A percentile compares a stretch with the other conserved stretches of the same genome.
Evolutionary conservation across 257 asterid species (phyloP).

Genomic region (Penstemon barbatus): DNA sequence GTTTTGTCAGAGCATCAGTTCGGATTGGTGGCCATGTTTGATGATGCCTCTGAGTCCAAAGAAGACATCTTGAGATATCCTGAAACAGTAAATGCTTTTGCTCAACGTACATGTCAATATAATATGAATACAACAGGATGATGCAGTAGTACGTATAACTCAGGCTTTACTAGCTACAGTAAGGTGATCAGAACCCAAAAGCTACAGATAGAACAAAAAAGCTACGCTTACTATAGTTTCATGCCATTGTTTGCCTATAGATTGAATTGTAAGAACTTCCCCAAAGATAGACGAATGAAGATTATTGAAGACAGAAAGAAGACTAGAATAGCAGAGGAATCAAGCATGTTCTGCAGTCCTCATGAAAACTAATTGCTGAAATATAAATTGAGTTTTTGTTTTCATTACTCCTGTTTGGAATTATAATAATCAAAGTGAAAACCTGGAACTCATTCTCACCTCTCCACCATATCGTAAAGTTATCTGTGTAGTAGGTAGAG

Average conservation of each 20-base stretch:
- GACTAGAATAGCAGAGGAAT: slow-evolving; percentile 15
- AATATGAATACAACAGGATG: slow-evolving; percentile 1
- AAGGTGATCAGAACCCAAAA: slow-evolving; percentile 4
- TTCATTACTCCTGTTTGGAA: background rate
- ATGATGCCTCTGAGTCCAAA: slow-evolving; percentile 99
- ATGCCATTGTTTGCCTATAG: slow-evolving; percentile 5
- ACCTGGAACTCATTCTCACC: slow-evolving; percentile 49
- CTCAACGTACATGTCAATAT: slow-evolving; percentile 4
- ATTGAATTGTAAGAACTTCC: slow-evolving; percentile 20
- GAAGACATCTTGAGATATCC: slow-evolving; percentile 97
- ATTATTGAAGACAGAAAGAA: slow-evolving; percentile 13
- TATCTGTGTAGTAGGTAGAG: slow-evolving; percentile 76
- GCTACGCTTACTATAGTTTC: slow-evolving; percentile 2
- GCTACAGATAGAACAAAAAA: slow-evolving; percentile 11
- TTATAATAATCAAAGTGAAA: slow-evolving; percentile 18
- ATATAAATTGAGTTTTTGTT: background rate
- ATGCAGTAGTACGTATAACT: background rate
- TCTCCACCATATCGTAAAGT: slow-evolving; percentile 93
- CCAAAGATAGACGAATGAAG: slow-evolving; percentile 9
- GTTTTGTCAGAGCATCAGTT: slow-evolving; percentile 83
- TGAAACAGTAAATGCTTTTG: slow-evolving; percentile 34
- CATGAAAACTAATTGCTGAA: slow-evolving; percentile 6
- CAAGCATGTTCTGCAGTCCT: slow-evolving; percentile 14
- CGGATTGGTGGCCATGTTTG: slow-evolving; percentile 99
- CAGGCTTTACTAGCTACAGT: slow-evolving; percentile 1